These are phyloP conservation scores for Pyrus hybrid DNA, from an alignment of 331 rosid genomes.

Conservation along the genomic window DNA sequence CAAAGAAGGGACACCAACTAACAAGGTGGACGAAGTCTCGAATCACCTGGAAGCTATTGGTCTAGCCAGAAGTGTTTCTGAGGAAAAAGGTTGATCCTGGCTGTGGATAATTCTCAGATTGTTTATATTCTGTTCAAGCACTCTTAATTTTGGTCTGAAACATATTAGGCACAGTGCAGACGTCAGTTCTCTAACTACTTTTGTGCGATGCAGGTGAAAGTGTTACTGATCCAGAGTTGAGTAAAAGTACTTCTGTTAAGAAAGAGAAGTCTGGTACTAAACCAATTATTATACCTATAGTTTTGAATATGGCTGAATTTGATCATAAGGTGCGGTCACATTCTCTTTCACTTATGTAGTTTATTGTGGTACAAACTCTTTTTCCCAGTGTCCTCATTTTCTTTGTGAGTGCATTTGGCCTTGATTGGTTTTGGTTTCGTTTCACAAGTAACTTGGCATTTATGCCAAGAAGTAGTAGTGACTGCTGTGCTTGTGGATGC, in stretches of 20 bases:
- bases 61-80: conserved; percentile 29
- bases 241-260: conserved; percentile 20
- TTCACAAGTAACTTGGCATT: not conserved
- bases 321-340: conserved; percentile 71
- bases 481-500: not conserved
- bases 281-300: conserved; percentile 78
- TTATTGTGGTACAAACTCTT: not conserved
- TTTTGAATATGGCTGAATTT: conserved; percentile 91
- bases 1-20: conserved; percentile 24
- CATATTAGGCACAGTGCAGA: not conserved
- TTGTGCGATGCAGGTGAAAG: conserved; percentile 46
- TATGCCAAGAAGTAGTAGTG: not conserved
- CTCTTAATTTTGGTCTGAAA: not conserved
- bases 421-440: not conserved
- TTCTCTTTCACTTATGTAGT: conserved; percentile 10
- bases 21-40: conserved; percentile 36
- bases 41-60: conserved; percentile 34
- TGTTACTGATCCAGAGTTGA: conserved; percentile 30
- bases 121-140: not conserved
- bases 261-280: conserved; percentile 70
- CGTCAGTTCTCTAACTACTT: not conserved
- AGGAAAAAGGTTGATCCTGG: conserved; percentile 34
- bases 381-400: not conserved
- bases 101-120: not conserved
- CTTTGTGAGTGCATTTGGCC: not conserved